Conservation (phyloP, 2,329 filamentous ascomycete species). For the Macrophomina tecta region DNA sequence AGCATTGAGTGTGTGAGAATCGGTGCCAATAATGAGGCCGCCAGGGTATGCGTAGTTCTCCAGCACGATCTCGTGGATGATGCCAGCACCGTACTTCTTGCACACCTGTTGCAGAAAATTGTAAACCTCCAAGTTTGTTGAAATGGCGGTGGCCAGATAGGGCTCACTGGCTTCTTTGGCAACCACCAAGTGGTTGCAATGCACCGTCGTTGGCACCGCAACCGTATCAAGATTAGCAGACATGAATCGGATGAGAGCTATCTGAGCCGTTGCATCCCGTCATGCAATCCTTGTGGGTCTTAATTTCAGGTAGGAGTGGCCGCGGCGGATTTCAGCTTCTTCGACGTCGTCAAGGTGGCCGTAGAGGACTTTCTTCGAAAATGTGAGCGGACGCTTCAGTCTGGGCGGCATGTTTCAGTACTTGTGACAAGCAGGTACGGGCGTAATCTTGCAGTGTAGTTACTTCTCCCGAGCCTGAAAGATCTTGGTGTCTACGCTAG, state of each 20-base stretch:
- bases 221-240: slow-evolving; percentile 95
- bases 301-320: slow-evolving; percentile 92
- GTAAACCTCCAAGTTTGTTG: slow-evolving; percentile 99
- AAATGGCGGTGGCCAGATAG: slow-evolving; percentile 87
- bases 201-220: slow-evolving; percentile 91
- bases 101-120: slow-evolving; percentile 93
- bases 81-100: slow-evolving; percentile 73
- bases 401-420: slow-evolving; percentile 49
- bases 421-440: no score
- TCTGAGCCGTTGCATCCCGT: slow-evolving; percentile 99
- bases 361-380: slow-evolving; percentile 94
- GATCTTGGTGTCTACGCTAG: not conserved
- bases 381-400: slow-evolving; percentile 91
- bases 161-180: slow-evolving; percentile 90
- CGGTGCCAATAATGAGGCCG: slow-evolving; percentile 95
- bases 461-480: not conserved
- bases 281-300: slow-evolving; percentile 97
- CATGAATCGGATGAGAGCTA: slow-evolving; percentile 99
- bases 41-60: slow-evolving; percentile 96
- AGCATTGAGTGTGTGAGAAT: slow-evolving; percentile 96
- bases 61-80: not conserved
- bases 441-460: no score
- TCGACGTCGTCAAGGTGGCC: slow-evolving; percentile 97
- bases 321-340: slow-evolving; percentile 93
- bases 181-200: slow-evolving; percentile 99